Percentiles rank a stretch among this genome's conserved stretches.
phyloP scores from a whole-genome alignment of 2,329 filamentous ascomycete species.

The Drechslerella dactyloides region DNA sequence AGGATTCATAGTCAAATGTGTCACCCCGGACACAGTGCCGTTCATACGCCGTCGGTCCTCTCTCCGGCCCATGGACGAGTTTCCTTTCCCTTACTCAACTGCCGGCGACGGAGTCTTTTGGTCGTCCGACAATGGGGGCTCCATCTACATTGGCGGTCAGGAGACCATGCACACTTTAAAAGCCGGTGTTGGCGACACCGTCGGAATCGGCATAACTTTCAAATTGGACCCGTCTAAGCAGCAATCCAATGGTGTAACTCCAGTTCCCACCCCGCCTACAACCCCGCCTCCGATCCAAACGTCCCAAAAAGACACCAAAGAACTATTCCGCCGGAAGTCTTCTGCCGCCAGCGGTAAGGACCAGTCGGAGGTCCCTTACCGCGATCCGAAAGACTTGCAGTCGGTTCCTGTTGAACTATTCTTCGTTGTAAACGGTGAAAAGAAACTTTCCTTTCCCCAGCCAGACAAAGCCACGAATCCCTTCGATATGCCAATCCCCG shows the following conservation, averaged over 20 bases:
- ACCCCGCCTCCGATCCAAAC: conserved; percentile 26
- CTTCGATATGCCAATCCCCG: conserved; percentile 27
- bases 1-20: conserved; percentile 48
- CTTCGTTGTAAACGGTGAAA: conserved; percentile 43
- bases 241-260: conserved; percentile 31
- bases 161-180: conserved; percentile 26
- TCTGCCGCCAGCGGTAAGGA: conserved; percentile 32
- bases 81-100: conserved; percentile 43
- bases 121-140: conserved; percentile 38
- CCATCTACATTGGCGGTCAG: conserved; percentile 26
- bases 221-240: conserved; percentile 23
- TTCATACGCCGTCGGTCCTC: conserved; percentile 47
- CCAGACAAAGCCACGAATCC: conserved; percentile 21
- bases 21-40: conserved; percentile 44
- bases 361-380: conserved; percentile 25
- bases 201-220: conserved; percentile 44
- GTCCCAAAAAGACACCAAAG: conserved; percentile 36
- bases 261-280: conserved; percentile 40
- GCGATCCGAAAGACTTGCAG: conserved; percentile 40
- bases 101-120: conserved; percentile 41
- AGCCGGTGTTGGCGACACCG: conserved; percentile 39
- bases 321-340: conserved; percentile 41
- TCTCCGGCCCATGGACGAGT: conserved; percentile 42
- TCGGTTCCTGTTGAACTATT: conserved; percentile 28
- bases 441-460: conserved; percentile 27